phyloP scores from a whole-genome alignment of 768 basidiomycete genomes.

The Boletus barrowsii region DNA sequence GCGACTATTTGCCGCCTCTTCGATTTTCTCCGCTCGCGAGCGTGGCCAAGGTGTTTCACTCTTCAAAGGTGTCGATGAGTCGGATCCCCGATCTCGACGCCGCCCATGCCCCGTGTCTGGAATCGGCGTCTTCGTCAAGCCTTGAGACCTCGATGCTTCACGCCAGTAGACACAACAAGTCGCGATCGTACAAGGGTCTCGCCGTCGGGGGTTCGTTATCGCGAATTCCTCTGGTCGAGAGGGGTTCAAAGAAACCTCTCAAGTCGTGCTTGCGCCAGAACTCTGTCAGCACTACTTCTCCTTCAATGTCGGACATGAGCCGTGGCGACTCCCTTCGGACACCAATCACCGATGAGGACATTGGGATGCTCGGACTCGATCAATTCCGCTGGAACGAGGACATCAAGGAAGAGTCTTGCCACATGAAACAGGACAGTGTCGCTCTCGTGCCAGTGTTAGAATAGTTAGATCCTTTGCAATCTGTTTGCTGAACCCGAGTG shows the following conservation, averaged over 20 bases:
- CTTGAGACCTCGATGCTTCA: neutral
- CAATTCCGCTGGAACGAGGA: slow-evolving; percentile 21
- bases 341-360: slow-evolving; percentile 14
- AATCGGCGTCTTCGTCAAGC: neutral
- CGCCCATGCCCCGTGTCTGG: neutral
- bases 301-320: slow-evolving; percentile 8
- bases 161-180: slow-evolving; percentile 3
- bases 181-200: slow-evolving; percentile 9
- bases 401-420: slow-evolving; percentile 9
- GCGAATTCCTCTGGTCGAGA: neutral
- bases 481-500: slow-evolving; percentile 11
- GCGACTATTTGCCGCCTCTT: slow-evolving; percentile 15
- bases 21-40: slow-evolving; percentile 19
- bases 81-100: no score
- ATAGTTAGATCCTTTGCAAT: neutral
- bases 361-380: slow-evolving; percentile 28
- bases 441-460: slow-evolving; percentile 17
- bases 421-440: slow-evolving; percentile 21
- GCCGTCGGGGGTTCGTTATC: slow-evolving; percentile 6
- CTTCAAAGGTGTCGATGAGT: neutral
- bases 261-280: slow-evolving; percentile 14
- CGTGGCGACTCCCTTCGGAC: slow-evolving; percentile 13
- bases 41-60: slow-evolving; percentile 3
- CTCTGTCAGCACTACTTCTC: neutral
- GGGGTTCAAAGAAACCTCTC: no score